Evolutionary conservation across 495 filamentous ascomycete species (phyloP).

Genomic region (Choiromyces venosus): DNA sequence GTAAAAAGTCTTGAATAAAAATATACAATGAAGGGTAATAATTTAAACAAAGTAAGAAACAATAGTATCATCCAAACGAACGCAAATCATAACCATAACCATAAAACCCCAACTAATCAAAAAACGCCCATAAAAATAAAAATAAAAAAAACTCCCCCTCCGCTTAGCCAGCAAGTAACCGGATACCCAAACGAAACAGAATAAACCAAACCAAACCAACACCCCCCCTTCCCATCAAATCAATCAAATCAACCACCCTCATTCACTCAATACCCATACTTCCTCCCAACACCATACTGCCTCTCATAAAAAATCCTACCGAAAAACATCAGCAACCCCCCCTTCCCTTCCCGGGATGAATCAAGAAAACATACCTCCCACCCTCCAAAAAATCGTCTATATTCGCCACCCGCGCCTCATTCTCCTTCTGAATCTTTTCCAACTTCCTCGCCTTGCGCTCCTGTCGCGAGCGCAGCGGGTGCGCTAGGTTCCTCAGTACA

Average conservation of each 20-base stretch:
- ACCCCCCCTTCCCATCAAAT: too few relatives aligned
- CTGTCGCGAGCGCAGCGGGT: constrained; percentile 21
- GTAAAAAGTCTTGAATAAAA: neutral
- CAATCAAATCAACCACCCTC: neutral
- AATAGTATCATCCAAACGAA: neutral
- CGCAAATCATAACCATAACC: neutral
- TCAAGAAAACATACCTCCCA: constrained; percentile 18
- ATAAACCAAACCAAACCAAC: neutral
- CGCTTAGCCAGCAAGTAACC: neutral
- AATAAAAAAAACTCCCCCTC: neutral
- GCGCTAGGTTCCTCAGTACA: constrained; percentile 22
- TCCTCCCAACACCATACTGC: neutral
- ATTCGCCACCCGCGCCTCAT: constrained; percentile 22
- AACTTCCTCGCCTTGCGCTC: constrained; percentile 31
- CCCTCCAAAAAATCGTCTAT: constrained; percentile 27
- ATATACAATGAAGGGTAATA: neutral
- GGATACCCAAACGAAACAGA: neutral
- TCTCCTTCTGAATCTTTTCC: constrained; percentile 15
- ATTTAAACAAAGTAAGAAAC: neutral
- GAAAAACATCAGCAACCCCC: neutral
- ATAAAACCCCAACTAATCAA: neutral
- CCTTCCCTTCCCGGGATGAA: too few relatives aligned
- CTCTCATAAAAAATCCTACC: neutral
- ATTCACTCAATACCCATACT: neutral
- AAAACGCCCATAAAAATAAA: neutral